Evolutionary conservation across 345 rosid genomes (phyloP).

Genomic region (Camelina hispida): DNA sequence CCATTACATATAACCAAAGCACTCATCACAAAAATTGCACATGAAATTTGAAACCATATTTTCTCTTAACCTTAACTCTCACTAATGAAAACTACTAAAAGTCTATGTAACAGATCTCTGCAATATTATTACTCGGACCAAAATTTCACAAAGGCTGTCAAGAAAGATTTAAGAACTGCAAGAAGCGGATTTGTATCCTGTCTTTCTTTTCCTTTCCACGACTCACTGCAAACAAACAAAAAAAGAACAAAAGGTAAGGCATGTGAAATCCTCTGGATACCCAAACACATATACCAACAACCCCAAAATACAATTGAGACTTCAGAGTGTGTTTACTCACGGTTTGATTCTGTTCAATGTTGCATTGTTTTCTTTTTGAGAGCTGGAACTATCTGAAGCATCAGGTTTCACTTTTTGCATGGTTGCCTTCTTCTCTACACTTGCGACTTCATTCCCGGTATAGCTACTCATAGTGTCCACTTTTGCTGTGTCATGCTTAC

Average conservation of each 20-base stretch:
- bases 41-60: constrained; percentile 22
- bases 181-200: constrained; percentile 56
- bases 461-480: constrained; percentile 12
- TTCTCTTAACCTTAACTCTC: constrained; percentile 30
- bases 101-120: constrained; percentile 21
- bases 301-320: neutral
- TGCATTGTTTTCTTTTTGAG: constrained; percentile 51
- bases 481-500: constrained; percentile 30
- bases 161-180: constrained; percentile 57
- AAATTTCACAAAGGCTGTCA: constrained; percentile 69
- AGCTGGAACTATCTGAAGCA: constrained; percentile 37
- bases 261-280: constrained; percentile 15
- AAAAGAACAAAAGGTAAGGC: neutral
- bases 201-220: constrained; percentile 66
- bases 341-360: constrained; percentile 71
- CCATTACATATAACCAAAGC: constrained; percentile 21
- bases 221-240: constrained; percentile 53
- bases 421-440: constrained; percentile 34
- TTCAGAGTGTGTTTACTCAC: constrained; percentile 52
- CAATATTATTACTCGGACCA: constrained; percentile 65
- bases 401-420: constrained; percentile 40
- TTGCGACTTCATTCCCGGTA: constrained; percentile 24
- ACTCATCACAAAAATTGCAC: constrained; percentile 28
- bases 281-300: constrained; percentile 12
- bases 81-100: constrained; percentile 30